Evolutionary conservation across 495 filamentous ascomycete species (phyloP).

Genomic region (Podospora didyma): DNA sequence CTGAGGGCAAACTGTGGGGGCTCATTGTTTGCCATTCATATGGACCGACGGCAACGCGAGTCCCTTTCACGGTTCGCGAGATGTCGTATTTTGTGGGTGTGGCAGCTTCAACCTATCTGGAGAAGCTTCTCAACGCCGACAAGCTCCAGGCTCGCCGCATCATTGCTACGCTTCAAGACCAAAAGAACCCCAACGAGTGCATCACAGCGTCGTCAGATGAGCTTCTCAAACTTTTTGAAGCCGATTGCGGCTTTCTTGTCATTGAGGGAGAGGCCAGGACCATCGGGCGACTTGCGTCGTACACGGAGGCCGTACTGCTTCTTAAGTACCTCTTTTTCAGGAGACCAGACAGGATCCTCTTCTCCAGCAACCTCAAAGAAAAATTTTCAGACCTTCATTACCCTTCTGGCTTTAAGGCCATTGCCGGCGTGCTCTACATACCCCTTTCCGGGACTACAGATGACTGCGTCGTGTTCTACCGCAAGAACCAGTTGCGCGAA

Average conservation of each 20-base stretch:
- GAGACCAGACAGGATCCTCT: slow-evolving; percentile 58
- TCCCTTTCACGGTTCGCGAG: slow-evolving; percentile 76
- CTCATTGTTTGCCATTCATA: slow-evolving; percentile 78
- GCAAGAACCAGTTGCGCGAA: slow-evolving; percentile 64
- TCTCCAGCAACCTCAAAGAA: slow-evolving; percentile 61
- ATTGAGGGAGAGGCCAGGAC: slow-evolving; percentile 78
- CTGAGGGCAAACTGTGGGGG: slow-evolving; percentile 73
- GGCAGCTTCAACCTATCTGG: slow-evolving; percentile 72
- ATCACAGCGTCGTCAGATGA: slow-evolving; percentile 82
- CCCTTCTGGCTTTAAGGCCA: slow-evolving; percentile 62
- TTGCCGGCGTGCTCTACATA: slow-evolving; percentile 72
- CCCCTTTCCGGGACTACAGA: slow-evolving; percentile 63
- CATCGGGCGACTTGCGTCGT: slow-evolving; percentile 60
- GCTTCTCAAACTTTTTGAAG: slow-evolving; percentile 71
- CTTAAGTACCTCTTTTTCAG: slow-evolving; percentile 73
- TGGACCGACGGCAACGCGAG: slow-evolving; percentile 64
- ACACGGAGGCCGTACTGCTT: slow-evolving; percentile 71
- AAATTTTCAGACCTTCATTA: slow-evolving; percentile 77
- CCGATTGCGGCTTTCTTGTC: slow-evolving; percentile 73
- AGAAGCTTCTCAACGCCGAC: slow-evolving; percentile 72
- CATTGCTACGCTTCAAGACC: slow-evolving; percentile 62
- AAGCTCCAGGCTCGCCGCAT: slow-evolving; percentile 67
- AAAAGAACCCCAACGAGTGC: slow-evolving; percentile 74
- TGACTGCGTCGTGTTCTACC: slow-evolving; percentile 83
- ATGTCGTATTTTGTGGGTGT: slow-evolving; percentile 78